Evolutionary conservation across 495 filamentous ascomycete genomes (phyloP), one percentile per base, ranked within the genome.

Genomic region (Symbiotaphrina buchneri): DNA sequence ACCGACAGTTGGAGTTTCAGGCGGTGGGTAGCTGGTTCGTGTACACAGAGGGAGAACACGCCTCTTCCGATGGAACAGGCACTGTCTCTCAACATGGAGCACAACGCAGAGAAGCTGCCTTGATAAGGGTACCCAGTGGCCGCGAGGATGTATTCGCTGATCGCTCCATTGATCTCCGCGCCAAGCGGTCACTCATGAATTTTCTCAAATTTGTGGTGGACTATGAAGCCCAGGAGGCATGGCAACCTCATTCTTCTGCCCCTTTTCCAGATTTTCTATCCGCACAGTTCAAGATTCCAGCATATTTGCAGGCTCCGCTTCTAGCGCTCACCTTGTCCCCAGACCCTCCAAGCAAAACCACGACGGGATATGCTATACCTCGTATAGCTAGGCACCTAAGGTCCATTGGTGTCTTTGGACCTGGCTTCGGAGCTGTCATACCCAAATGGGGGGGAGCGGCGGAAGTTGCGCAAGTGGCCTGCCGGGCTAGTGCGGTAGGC

Each of bases 21-120:
- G 82, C 87, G 4, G 75, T 95, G 5, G 90, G 90, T 19, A 85
- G 77, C 35, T 95, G 83, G 76, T 95, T 74, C 67, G 68, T 92
- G 21, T 72, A 74, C 45, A 10, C 30, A 8, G 30, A 35, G 17
- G 8, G 10, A 2, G 11, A 11, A 18, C 27, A 34, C 2, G 30
- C 19, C 16, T n/a, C 30, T 4, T 34, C 32, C 7, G 8, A 14
- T 10, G 15, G 39, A 5, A 39, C 38, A 5, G 39, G 42, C 10
- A 44, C 51, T 31, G 42, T 51, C 3, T 15, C 39, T n/a, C 22
- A 41, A 3, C 31, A 41, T 10, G 37, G 38, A 11, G 18, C 34
- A 10, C 33, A 35, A 15, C n/a, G n/a, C n/a, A n/a, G n/a, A n/a
- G 25, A 39, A 16, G 35, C 44, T 3, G 37, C 39, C n/a, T 47